Percentiles rank a stretch among this genome's conserved stretches.
These are phyloP conservation scores for Cucurbita ficifolia DNA, from an alignment of 306 rosid genomes.

Conservation along the genomic window DNA sequence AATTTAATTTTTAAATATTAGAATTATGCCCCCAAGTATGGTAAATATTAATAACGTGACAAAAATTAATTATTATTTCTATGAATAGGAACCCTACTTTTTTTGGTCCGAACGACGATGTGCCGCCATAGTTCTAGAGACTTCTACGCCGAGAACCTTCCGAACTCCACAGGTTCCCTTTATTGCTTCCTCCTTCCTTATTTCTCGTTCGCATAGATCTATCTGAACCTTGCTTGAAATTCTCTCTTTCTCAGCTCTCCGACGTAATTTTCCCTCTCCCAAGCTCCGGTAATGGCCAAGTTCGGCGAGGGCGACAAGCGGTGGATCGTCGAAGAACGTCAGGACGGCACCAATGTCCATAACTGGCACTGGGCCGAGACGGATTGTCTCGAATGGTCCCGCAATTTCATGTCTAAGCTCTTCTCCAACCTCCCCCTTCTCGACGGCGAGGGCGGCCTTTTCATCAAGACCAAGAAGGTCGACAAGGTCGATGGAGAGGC, in stretches of 20 bases:
- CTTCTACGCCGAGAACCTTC: constrained; percentile 21
- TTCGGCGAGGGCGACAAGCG: constrained; percentile 96
- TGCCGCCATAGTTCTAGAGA: constrained; percentile 12
- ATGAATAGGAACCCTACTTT: neutral
- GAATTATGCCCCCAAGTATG: too few relatives aligned
- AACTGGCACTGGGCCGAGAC: constrained; percentile 99
- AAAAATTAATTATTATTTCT: neutral
- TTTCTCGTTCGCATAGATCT: neutral
- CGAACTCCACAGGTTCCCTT: neutral
- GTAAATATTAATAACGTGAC: too few relatives aligned
- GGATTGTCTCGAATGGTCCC: constrained; percentile 80
- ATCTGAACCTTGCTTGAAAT: neutral
- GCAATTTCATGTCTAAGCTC: constrained; percentile 40
- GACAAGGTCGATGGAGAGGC: constrained; percentile 75
- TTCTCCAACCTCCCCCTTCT: constrained; percentile 48
- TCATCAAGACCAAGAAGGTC: constrained; percentile 36
- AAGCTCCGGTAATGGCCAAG: constrained; percentile 41
- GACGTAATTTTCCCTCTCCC: neutral
- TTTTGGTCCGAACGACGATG: neutral
- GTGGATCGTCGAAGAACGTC: constrained; percentile 88
- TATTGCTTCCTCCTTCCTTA: neutral
- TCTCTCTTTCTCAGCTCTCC: neutral
- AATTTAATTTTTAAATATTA: too few relatives aligned
- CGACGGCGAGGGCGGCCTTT: constrained; percentile 51
- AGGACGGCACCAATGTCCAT: constrained; percentile 92